A percentile compares a stretch with the other conserved stretches of the same genome.
Conservation (phyloP, 1,284 basidiomycete genomes). For the Baeospora myosura region DNA sequence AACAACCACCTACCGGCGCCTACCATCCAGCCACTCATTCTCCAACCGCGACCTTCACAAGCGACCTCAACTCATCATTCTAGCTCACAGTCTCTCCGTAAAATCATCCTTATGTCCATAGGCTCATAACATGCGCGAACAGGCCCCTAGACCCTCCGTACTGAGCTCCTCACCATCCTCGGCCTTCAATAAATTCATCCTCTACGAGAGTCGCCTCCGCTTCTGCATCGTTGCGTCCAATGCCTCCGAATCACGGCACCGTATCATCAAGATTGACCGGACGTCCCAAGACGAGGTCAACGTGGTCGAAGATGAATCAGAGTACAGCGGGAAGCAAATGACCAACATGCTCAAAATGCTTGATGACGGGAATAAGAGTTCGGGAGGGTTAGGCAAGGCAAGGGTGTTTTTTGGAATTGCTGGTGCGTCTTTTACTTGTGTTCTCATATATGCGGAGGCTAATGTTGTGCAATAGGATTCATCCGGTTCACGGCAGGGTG, state of each 20-base stretch:
- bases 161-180: too few species aligned
- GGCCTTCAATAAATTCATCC: constrained; percentile 80
- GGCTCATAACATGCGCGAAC: too few species aligned
- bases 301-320: constrained; percentile 79
- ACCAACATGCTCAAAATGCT: constrained; percentile 88
- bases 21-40: too few species aligned
- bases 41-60: too few species aligned
- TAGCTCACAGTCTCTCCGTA: too few species aligned
- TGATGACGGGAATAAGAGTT: constrained; percentile 85
- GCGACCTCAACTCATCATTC: too few species aligned
- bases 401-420: constrained; percentile 75
- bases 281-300: constrained; percentile 67
- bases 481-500: constrained; percentile 86
- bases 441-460: not conserved
- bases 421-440: constrained; percentile 38
- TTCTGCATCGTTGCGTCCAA: constrained; percentile 89
- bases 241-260: constrained; percentile 75
- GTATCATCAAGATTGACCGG: constrained; percentile 88
- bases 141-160: too few species aligned
- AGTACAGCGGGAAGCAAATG: constrained; percentile 87
- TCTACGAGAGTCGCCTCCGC: constrained; percentile 84
- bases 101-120: too few species aligned
- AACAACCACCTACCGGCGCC: too few species aligned
- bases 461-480: constrained; percentile 52
- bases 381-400: constrained; percentile 82